Evolutionary conservation across 768 basidiomycete species (phyloP).

Genomic region (Suillus occidentalis): DNA sequence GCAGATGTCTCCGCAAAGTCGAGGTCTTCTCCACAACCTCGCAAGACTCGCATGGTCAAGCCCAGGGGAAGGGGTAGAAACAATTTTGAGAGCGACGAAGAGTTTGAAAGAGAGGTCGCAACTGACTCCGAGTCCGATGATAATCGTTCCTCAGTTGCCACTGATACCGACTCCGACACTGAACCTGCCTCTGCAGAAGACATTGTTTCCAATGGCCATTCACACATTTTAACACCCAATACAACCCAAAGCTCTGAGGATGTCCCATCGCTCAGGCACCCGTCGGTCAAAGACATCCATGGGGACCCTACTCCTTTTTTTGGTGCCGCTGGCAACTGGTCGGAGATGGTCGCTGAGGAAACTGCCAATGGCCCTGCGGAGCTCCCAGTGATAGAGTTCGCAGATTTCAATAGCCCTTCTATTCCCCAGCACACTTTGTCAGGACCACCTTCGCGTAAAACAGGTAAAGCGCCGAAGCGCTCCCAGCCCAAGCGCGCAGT

Average conservation of each 20-base stretch:
- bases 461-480: constrained; percentile 41
- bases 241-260: constrained; percentile 63
- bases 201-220: constrained; percentile 47
- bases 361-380: constrained; percentile 59
- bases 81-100: constrained; percentile 72
- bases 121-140: constrained; percentile 71
- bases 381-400: constrained; percentile 81
- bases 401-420: constrained; percentile 47
- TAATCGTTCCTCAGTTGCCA: constrained; percentile 57
- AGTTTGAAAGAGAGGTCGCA: constrained; percentile 68
- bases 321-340: constrained; percentile 61
- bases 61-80: constrained; percentile 63
- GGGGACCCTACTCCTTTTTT: constrained; percentile 51
- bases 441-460: constrained; percentile 39
- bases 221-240: constrained; percentile 62
- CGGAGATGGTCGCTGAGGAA: constrained; percentile 83
- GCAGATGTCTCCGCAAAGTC: constrained; percentile 26
- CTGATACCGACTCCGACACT: constrained; percentile 68
- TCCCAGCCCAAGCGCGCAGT: constrained; percentile 34
- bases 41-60: constrained; percentile 47
- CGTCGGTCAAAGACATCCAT: constrained; percentile 27
- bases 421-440: constrained; percentile 40
- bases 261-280: constrained; percentile 29
- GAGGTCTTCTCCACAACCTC: constrained; percentile 32
- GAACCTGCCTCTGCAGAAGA: constrained; percentile 65